Conservation (phyloP, 441 rosid genomes). For the Corymbia citriodora region DNA sequence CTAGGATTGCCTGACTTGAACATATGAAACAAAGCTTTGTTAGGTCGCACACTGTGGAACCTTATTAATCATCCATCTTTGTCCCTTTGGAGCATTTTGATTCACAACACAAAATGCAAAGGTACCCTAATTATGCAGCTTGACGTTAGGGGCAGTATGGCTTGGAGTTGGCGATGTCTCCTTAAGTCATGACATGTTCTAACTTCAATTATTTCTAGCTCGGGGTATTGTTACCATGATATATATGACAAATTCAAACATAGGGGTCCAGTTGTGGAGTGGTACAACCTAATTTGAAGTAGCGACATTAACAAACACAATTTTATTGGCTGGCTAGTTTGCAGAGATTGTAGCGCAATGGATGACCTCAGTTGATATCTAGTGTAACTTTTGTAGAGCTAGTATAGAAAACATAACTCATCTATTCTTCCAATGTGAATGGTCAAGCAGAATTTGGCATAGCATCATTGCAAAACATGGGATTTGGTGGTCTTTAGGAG, state of each 20-base stretch:
- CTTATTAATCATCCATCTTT: not conserved
- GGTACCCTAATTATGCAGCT: not conserved
- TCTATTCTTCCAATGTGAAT: not conserved
- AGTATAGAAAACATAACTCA: not conserved
- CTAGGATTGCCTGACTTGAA: not conserved
- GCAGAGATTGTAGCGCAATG: fast-evolving
- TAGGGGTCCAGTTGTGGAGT: not conserved
- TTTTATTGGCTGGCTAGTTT: not conserved
- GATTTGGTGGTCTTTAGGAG: not conserved
- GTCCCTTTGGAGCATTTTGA: not conserved
- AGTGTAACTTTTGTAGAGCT: not conserved
- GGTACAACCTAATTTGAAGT: not conserved
- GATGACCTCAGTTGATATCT: not conserved
- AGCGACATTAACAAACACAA: not conserved
- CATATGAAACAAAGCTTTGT: not conserved
- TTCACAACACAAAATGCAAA: not conserved
- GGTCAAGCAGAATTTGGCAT: not conserved
- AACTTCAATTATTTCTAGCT: not conserved
- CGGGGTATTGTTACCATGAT: not conserved
- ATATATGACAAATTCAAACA: not conserved
- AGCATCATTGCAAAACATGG: not conserved
- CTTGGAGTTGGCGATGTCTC: not conserved
- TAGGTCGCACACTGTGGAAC: not conserved
- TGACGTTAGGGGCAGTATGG: not conserved
- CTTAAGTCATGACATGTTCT: not conserved